Evolutionary conservation across 2,329 filamentous ascomycete species (phyloP).

Genomic region (Fusarium sp.): DNA sequence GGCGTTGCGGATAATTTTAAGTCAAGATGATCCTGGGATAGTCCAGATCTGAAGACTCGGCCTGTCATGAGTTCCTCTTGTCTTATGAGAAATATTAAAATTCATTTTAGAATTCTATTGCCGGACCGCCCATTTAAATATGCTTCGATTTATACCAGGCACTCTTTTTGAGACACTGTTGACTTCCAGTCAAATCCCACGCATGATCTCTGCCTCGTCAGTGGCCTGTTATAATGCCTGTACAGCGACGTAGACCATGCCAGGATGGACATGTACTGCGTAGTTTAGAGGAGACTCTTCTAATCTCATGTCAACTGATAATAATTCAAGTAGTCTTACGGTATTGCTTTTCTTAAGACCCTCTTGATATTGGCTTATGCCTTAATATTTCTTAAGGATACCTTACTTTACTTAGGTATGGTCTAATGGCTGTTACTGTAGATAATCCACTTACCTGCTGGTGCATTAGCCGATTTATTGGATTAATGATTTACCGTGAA

Average conservation of each 20-base stretch:
- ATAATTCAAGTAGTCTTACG: background rate
- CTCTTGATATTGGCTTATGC: background rate
- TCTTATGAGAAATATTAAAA: background rate
- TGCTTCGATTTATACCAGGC: background rate
- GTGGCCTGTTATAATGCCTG: background rate
- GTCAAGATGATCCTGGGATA: constrained; percentile 7
- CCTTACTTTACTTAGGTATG: too few relatives aligned
- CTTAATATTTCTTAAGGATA: background rate
- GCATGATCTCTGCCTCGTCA: background rate
- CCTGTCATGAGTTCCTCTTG: background rate
- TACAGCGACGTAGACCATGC: background rate
- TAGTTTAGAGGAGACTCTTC: background rate
- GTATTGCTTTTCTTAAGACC: background rate
- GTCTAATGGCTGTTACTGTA: background rate
- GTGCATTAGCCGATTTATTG: background rate
- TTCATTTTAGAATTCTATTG: background rate
- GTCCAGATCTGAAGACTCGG: background rate
- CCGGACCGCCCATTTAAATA: background rate
- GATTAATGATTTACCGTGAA: background rate
- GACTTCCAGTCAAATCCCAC: background rate
- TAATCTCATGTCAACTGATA: background rate
- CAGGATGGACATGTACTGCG: background rate
- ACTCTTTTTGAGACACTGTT: background rate
- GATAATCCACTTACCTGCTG: background rate
- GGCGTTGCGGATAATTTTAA: constrained; percentile 27